These are phyloP conservation scores for Bonia amplexicaulis DNA, from an alignment of 176 grass and related monocot species.

Conservation along the genomic window DNA sequence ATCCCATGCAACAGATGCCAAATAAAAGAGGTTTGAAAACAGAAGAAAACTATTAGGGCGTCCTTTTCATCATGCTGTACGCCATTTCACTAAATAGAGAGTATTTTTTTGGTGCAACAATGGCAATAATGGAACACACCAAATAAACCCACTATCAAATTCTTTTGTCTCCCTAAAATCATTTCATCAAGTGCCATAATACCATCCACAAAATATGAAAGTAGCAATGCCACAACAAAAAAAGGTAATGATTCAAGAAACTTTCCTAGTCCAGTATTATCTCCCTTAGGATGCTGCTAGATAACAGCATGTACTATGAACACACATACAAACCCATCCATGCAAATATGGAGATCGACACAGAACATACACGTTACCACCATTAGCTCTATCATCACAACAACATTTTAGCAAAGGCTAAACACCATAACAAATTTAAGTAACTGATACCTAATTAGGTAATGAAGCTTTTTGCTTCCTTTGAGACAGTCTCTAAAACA, in stretches of 20 bases:
- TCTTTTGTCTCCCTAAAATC: not conserved
- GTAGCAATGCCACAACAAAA: constrained; percentile 9
- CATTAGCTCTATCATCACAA: not conserved
- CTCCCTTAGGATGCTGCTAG: not conserved
- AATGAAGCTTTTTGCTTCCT: not conserved
- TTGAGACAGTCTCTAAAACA: not conserved
- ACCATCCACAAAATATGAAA: not conserved
- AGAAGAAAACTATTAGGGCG: not conserved
- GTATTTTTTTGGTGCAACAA: not conserved
- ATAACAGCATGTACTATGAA: not conserved
- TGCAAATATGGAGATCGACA: not conserved
- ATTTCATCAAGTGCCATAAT: not conserved
- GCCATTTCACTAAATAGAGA: not conserved
- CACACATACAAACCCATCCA: not conserved
- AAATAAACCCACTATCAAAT: not conserved
- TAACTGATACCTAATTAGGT: not conserved
- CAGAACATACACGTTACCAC: not conserved
- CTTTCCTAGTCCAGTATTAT: not conserved
- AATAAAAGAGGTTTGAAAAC: not conserved
- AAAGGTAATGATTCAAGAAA: not conserved
- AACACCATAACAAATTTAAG: not conserved
- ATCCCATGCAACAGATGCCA: not conserved
- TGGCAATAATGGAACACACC: not conserved
- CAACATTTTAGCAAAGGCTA: not conserved
- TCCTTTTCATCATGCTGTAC: not conserved